Conservation (phyloP, 148 eudicot species). For the Vaccinium darrowii region DNA sequence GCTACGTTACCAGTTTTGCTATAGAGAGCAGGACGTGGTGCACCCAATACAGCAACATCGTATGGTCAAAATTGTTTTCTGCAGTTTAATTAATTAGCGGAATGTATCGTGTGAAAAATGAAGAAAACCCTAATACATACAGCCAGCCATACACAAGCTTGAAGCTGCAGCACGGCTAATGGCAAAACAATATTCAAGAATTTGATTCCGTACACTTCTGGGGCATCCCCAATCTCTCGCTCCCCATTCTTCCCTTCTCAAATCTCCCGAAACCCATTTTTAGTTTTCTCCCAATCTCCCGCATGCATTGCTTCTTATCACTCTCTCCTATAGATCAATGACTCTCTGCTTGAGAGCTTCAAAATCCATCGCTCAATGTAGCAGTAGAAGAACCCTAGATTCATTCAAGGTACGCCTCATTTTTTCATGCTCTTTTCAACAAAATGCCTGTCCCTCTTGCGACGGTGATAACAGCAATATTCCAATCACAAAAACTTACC, state of each 20-base stretch:
- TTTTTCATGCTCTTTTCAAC: slow-evolving; percentile 19
- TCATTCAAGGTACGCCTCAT: slow-evolving; percentile 37
- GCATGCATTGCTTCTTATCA: slow-evolving; percentile 11
- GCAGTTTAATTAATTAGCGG: background rate
- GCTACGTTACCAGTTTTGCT: too few species aligned
- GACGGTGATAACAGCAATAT: background rate
- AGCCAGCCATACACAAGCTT: background rate
- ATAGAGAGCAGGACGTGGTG: background rate
- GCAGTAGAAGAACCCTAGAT: slow-evolving; percentile 3
- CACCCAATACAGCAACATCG: background rate
- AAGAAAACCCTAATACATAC: background rate
- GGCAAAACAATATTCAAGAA: background rate
- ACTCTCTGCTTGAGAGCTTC: slow-evolving; percentile 42
- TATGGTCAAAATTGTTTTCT: background rate
- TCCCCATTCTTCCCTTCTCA: background rate
- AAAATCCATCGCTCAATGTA: slow-evolving; percentile 30
- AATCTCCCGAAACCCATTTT: background rate
- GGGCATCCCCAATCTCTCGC: background rate
- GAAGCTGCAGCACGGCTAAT: background rate
- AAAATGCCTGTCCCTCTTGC: slow-evolving; percentile 10
- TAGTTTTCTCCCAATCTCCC: background rate
- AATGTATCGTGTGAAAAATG: background rate
- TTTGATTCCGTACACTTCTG: background rate
- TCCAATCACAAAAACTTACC: background rate
- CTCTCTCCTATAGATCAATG: slow-evolving; percentile 31